phyloP scores from a whole-genome alignment of 2,329 filamentous ascomycete species.

The Hansfordia pulvinata region DNA sequence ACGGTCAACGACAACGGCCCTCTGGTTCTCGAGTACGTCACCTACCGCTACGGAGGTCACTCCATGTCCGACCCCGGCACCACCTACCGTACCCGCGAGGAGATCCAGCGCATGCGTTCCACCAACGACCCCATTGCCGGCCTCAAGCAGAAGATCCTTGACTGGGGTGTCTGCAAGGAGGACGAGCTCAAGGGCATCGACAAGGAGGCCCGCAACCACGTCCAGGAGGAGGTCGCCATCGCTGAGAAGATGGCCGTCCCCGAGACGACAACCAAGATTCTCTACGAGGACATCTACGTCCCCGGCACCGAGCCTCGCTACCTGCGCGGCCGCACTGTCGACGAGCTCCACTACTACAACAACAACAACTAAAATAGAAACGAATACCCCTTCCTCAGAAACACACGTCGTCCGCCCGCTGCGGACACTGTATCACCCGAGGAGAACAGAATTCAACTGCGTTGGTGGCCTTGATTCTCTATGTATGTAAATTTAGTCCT shows the following conservation, averaged over 20 bases:
- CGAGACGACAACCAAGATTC: conserved; percentile 64
- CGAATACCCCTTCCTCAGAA: too few species aligned
- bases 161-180: conserved; percentile 85
- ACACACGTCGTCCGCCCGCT: too few species aligned
- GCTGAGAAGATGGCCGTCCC: conserved; percentile 82
- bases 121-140: conserved; percentile 98
- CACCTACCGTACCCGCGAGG: conserved; percentile 97
- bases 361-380: conserved; percentile 16
- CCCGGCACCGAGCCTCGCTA: conserved; percentile 75
- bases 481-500: too few species aligned
- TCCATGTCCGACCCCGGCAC: conserved; percentile 99
- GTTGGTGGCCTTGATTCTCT: too few species aligned
- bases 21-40: conserved; percentile 95
- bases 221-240: conserved; percentile 79
- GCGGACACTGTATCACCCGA: too few species aligned
- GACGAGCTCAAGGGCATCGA: conserved; percentile 94
- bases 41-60: conserved; percentile 98
- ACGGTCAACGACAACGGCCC: conserved; percentile 74
- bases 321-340: conserved; percentile 73
- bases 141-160: conserved; percentile 93
- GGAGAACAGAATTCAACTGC: too few species aligned
- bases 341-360: conserved; percentile 91
- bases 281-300: conserved; percentile 96
- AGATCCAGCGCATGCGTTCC: conserved; percentile 98
- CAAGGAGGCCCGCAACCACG: conserved; percentile 76